Evolutionary conservation across 164 flowering plant species (phyloP), one percentile per base, ranked within the genome.

Genomic region (Echeveria elegans): DNA sequence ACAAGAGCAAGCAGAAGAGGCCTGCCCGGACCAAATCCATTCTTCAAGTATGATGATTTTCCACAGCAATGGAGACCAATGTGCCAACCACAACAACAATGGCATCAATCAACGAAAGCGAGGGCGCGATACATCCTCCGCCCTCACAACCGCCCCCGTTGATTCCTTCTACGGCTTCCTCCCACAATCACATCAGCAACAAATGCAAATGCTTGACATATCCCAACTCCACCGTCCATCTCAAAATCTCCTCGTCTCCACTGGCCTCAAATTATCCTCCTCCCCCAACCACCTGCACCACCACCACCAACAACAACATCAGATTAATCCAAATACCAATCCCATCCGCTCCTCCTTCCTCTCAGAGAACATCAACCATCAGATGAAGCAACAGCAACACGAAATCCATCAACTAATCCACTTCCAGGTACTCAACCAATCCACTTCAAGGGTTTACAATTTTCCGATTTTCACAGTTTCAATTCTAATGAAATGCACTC

Each of bases 361-460:
- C 61, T 28, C 61, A 0, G 82, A 88, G 5, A 88, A 86, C 56
- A 67, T 88, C 29, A 66, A 83, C 15, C 16, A 69, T 30, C 87
- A 80, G 70, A 76, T 90, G 69, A 88, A 82, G 64, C 83, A 82
- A 37, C 96, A 88, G 40, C 70, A 82, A 19, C 88, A 86, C 18
- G 96, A 90, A 77, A 70, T 90, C 29, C 87, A 86, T 52, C 88
- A 83, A 70, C 81, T 85, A 65, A 84, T 90, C 24, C 84, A 76
- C 71, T 73, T 85, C 72, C 96, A 90, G 96, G 96, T 90, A 66
- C 38, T 47, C 7, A 34, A 43, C 15, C 19, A 14, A 34, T 63
- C 41, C 61, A 34, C 37, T 34, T 21, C 56, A 1, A 50, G 56
- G 56, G 56, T 12, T 34, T 34, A n/a, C 21, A 6, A 34, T 3